Percentiles rank a stretch among this genome's conserved stretches.
Evolutionary conservation across 352 stramenopile species (phyloP).

Genomic region (Phytophthora syringae): DNA sequence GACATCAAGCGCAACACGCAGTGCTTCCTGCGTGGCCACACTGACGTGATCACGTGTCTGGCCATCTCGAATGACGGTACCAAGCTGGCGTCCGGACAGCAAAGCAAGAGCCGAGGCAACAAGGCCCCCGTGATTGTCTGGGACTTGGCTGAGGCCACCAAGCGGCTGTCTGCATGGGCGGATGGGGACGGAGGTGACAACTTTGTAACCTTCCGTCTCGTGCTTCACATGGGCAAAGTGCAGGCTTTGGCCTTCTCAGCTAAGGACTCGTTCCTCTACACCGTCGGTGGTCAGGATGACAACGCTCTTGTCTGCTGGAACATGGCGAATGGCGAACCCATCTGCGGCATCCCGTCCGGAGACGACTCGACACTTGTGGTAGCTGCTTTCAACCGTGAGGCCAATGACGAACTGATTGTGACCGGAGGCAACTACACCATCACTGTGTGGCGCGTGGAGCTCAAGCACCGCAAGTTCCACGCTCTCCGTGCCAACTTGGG

Average conservation of each 20-base stretch:
- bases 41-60: constrained; percentile 93
- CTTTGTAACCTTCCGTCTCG: constrained; percentile 91
- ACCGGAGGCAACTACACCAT: constrained; percentile 96
- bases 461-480: constrained; percentile 94
- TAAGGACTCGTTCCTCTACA: constrained; percentile 90
- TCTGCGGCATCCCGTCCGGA: constrained; percentile 94
- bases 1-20: constrained; percentile 79
- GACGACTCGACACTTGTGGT: constrained; percentile 92
- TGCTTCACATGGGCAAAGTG: constrained; percentile 95
- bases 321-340: constrained; percentile 84
- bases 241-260: constrained; percentile 93
- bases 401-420: constrained; percentile 93
- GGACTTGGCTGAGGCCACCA: constrained; percentile 91
- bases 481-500: constrained; percentile 94
- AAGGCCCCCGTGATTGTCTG: constrained; percentile 95
- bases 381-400: constrained; percentile 81
- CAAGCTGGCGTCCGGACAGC: constrained; percentile 91
- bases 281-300: constrained; percentile 95
- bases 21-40: constrained; percentile 93
- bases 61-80: constrained; percentile 92
- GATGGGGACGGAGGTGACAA: constrained; percentile 36
- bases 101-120: constrained; percentile 94
- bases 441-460: constrained; percentile 87
- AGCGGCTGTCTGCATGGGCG: constrained; percentile 63
- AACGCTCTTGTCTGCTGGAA: constrained; percentile 98